phyloP scores from a whole-genome alignment of 164 flowering plant genomes.

The Nymphaea colorata region DNA sequence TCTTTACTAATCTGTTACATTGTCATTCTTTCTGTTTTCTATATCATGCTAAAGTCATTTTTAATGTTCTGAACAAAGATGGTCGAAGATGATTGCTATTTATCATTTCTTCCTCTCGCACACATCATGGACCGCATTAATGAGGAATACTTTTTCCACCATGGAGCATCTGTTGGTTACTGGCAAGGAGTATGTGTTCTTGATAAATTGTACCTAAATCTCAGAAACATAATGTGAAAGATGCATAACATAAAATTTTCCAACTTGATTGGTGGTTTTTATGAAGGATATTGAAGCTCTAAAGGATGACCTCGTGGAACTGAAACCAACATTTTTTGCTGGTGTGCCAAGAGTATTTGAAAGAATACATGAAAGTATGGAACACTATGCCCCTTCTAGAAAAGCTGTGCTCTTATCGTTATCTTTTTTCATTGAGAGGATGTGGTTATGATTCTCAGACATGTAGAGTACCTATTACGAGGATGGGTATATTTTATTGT shows the following conservation, averaged over 20 bases:
- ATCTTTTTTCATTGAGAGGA: background rate
- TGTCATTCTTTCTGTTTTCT: too few species aligned
- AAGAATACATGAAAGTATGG: constrained; percentile 67
- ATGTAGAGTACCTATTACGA: background rate
- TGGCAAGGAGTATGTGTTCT: constrained; percentile 75
- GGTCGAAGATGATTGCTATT: constrained; percentile 84
- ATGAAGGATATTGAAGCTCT: constrained; percentile 64
- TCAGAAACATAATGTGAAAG: too few species aligned
- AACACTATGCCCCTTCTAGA: background rate
- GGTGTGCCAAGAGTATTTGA: constrained; percentile 95
- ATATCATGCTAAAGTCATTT: too few species aligned
- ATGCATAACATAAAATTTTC: background rate
- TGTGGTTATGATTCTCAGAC: background rate
- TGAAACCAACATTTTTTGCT: constrained; percentile 86
- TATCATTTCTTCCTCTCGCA: constrained; percentile 93
- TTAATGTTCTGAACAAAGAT: constrained; percentile 27
- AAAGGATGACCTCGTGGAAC: constrained; percentile 72
- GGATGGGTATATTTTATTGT: background rate
- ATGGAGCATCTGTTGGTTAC: constrained; percentile 94
- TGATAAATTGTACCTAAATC: background rate
- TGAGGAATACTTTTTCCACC: constrained; percentile 83
- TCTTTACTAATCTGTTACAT: too few species aligned
- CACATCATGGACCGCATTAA: constrained; percentile 90
- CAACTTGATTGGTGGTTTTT: background rate
- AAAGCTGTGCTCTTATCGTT: background rate